Evolutionary conservation across 2,329 filamentous ascomycete species (phyloP), one percentile per base, ranked within the genome.

Genomic region (Myotisia sp.): DNA sequence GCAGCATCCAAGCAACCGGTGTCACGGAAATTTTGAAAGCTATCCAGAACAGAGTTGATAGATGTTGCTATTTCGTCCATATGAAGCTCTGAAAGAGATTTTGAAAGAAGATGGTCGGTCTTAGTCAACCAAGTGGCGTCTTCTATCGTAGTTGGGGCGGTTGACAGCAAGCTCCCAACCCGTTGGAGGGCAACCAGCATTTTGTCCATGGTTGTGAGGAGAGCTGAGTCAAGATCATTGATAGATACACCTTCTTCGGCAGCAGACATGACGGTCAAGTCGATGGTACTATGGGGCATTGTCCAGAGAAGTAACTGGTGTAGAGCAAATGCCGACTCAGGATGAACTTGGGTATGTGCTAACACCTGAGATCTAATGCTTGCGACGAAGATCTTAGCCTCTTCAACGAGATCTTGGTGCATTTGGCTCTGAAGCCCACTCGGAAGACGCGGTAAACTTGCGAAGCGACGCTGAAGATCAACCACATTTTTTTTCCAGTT

Each of bases 121-220:
- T 64, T 65, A 2, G 70, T 53, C 6, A 86, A 55, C 74, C 80
- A 84, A 2, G 67, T 63, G 1, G 63, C 47, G 27, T 79, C 72
- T 21, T 82, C 74, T 1, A 64, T 62, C 1, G 76, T 71, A 3
- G 56, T 51, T 1, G 78, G 74, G 2, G 76, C 58, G 3, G 63
- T 61, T 7, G 62, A 55, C 6, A 73, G 59, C 2, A 65, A 58
- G 40, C 70, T 71, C 38, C 73, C 70, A 29, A 79, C 67, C 42
- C 76, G 73, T 53, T 94, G 84, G 30, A 92, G 67, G 1, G 80
- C 77, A 22, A 87, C 79, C 2, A 94, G 72, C 18, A 87, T 70
- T 32, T 73, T 71, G 54, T 92, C 81, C 29, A 78, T 71, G n/a
- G 79, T 63, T 1, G 58, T 68, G 23, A 81, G 70, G 2, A 84